Base-by-base conservation (phyloP, 2,329 filamentous ascomycete genomes). In the Epichloe uncinata region DNA sequence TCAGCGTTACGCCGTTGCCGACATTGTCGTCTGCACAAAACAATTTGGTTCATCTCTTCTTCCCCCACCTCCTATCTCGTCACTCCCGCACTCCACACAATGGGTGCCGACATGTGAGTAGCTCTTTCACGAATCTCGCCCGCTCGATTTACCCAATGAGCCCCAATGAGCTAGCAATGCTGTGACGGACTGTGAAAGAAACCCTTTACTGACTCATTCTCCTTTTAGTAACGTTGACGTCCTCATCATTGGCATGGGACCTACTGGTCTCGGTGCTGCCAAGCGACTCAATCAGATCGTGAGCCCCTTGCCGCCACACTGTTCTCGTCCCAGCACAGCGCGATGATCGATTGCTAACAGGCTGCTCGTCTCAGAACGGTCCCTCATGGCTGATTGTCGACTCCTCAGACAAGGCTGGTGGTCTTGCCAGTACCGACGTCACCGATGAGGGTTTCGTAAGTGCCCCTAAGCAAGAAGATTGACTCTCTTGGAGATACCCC, bases 201-300 rank as follows among this genome's bases (percentile, higher is more conserved):
- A 63, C 52, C 33, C 49, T 36, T 15, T 20, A 42, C 45, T 41
- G 20, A 46, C 30, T 26, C 52, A 13, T 22, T n/a, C 13, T n/a
- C 9, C 7, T 5, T 37, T 18, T 9, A 94, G 89, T 69, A 84
- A 88, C 64, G 88, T 97, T 68, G 93, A 98, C 73, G 85, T 98
- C 60, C 87, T 98, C 66, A 83, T 98, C 70, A 96, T 97, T 74
- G 93, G 93, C 66, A 91, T 91, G 72, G 93, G 93, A 66, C 93
- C 93, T 62, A 97, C 93, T 65, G 93, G 93, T 72, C 81, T 97
- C 61, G 93, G 93, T 77, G 93, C 93, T 67, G 93, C 93, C 62
- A 98, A 98, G 78, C 87, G 93, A 67, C 81, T 98, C 58, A 85
- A 97, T 72, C 93, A 98, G 73, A 83, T 96, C 65, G 93, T 97